phyloP scores from a whole-genome alignment of 208 protist species.

The Histomonas meleagridis region DNA sequence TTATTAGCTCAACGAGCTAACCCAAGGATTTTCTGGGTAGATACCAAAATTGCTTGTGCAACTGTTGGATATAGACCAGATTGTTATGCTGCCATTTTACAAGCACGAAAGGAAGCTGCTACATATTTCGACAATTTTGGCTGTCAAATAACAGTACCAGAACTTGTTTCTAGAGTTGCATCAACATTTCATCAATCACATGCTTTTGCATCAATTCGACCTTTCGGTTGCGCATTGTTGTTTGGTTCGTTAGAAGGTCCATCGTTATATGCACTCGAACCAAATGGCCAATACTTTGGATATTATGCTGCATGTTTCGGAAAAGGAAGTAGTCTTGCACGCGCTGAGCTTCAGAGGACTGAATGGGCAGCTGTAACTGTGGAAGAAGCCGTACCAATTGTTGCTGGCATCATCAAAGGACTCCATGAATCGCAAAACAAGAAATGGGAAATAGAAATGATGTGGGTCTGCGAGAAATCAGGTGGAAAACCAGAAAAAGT shows the following conservation, averaged over 20 bases:
- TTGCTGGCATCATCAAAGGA: not conserved
- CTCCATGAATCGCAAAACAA: constrained; percentile 1
- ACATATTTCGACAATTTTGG: not conserved
- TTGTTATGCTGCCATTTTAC: not conserved
- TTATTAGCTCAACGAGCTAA: constrained; percentile 71
- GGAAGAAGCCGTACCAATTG: not conserved
- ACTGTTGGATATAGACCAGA: constrained; percentile 23
- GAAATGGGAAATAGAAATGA: constrained; percentile 30
- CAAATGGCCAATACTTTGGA: not conserved
- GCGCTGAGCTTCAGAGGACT: not conserved
- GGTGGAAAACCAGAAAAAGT: not conserved
- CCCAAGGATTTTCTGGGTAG: not conserved
- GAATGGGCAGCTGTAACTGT: not conserved
- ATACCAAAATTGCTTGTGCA: not conserved
- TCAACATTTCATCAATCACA: not conserved
- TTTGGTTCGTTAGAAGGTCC: not conserved
- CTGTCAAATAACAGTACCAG: not conserved
- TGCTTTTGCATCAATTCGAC: not conserved
- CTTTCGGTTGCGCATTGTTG: not conserved
- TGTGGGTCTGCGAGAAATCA: not conserved
- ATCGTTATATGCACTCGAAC: not conserved
- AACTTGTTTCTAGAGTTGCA: not conserved
- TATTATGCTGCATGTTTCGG: constrained; percentile 22
- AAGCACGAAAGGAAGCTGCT: not conserved
- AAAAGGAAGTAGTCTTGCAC: constrained; percentile 12